Conservation (phyloP, 768 basidiomycete genomes). For the Pleurotus citrinopileatus region DNA sequence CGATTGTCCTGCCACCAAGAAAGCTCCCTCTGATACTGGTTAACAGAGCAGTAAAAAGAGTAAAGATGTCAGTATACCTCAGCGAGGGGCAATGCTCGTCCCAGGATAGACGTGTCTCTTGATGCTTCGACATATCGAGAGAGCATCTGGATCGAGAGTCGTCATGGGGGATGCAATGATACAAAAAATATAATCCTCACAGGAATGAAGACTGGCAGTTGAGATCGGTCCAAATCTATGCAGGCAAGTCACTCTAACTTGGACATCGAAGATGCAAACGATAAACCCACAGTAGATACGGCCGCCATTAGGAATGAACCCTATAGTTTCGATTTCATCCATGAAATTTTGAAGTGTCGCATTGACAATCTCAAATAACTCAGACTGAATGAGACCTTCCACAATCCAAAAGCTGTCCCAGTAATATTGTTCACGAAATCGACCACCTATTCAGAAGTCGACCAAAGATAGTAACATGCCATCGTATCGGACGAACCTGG, state of each 20-base stretch:
- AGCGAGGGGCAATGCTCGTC: slow-evolving; percentile 79
- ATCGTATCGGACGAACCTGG: slow-evolving; percentile 51
- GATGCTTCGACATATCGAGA: slow-evolving; percentile 74
- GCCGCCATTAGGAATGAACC: slow-evolving; percentile 95
- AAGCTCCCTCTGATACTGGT: slow-evolving; percentile 74
- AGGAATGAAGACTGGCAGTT: slow-evolving; percentile 86
- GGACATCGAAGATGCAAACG: too few species aligned
- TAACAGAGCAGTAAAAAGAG: too few species aligned
- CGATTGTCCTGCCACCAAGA: slow-evolving; percentile 82
- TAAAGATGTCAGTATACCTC: slow-evolving; percentile 48
- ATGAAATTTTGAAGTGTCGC: slow-evolving; percentile 89
- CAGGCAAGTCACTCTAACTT: too few species aligned
- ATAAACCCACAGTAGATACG: slow-evolving; percentile 74
- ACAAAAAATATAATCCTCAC: slow-evolving; percentile 32
- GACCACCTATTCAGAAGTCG: slow-evolving; percentile 36
- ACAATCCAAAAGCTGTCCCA: slow-evolving; percentile 82
- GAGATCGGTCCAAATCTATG: slow-evolving; percentile 88
- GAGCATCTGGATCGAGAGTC: slow-evolving; percentile 73
- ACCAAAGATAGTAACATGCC: background rate
- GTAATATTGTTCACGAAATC: slow-evolving; percentile 84
- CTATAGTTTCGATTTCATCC: slow-evolving; percentile 82
- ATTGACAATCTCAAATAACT: slow-evolving; percentile 70
- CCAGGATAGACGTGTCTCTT: slow-evolving; percentile 72
- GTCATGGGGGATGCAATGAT: background rate
- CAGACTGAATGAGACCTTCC: slow-evolving; percentile 81